Base-by-base conservation (phyloP, 148 eudicot species). In the Nepenthes mirabilis region DNA sequence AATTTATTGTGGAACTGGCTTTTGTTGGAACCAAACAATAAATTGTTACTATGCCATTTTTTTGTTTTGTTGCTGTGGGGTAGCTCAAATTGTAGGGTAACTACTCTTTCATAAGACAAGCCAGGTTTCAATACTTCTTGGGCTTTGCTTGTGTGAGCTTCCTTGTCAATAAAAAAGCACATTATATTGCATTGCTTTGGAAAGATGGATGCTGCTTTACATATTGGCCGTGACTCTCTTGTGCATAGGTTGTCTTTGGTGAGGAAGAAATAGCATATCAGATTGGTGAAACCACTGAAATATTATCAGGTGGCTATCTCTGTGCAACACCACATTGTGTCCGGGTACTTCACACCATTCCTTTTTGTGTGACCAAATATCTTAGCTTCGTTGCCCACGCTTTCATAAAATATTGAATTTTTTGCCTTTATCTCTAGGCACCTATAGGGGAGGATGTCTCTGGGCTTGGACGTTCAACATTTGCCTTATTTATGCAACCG, bases 271-370 rank as follows among this genome's bases (percentile, higher is more conserved):
- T 91, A 76, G 97, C 95, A 52, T 91, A 91, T 71, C 97, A 91
- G 74, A 81, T 91, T 66, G 97, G 97, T 59, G 95, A 91, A 75
- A 91, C 90, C 34, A 83, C 95, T 32, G 95, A 91, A 75, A 91
- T 91, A 67, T 79, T 91, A 37, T 91, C 97, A 59, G 78, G 86
- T 77, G 97, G 97, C 62, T 80, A 72, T 75, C 95, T 91, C 57
- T 90, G 94, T 73, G 93, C 97, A 65, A 91, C 95, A 33, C 97
- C 97, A 11, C 97, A 91, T 72, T 91, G 97, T 64, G 97, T 91
- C 43, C 85, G 85, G 84, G 97, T 91, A 73, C 54, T 63, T 50
- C 36, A 37, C 13, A 14, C 8, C 57, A 2, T 54, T 23, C 32
- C 11, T 33, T 1, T 60, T 61, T 36, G 12, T 51, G 35, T 52